A percentile compares a stretch with the other conserved stretches of the same genome.
Evolutionary conservation across 805 yeast genomes (phyloP).

Genomic region (Candida argentea): DNA sequence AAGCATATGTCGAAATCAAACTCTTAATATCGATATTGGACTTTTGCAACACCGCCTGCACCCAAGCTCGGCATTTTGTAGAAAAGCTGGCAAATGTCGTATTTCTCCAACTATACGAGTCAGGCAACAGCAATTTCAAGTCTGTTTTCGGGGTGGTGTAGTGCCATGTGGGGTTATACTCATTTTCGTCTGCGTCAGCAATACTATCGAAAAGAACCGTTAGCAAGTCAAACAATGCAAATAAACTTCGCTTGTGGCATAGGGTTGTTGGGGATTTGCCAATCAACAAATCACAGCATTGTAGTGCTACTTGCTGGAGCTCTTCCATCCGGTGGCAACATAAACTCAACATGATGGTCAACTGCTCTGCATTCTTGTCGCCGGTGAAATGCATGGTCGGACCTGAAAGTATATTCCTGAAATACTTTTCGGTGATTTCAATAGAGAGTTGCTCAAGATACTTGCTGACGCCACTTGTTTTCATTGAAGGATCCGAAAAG

Average conservation of each 20-base stretch:
- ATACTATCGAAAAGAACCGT: slow-evolving; percentile 70
- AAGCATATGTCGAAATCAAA: slow-evolving; percentile 66
- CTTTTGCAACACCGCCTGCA: slow-evolving; percentile 41
- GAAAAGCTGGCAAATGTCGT: slow-evolving; percentile 53
- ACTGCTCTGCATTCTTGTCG: slow-evolving; percentile 49
- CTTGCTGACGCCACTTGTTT: slow-evolving; percentile 56
- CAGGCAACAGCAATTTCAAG: slow-evolving; percentile 53
- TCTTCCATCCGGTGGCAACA: slow-evolving; percentile 72
- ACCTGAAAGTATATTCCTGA: slow-evolving; percentile 41
- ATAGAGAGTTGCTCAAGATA: slow-evolving; percentile 58
- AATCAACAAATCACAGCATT: slow-evolving; percentile 63
- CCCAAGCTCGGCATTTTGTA: slow-evolving; percentile 58
- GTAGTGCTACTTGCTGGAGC: slow-evolving; percentile 71
- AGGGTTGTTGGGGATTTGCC: slow-evolving; percentile 63
- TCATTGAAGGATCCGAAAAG: slow-evolving; percentile 77
- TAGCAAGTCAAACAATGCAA: slow-evolving; percentile 71
- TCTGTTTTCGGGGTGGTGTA: slow-evolving; percentile 39
- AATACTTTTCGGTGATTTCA: slow-evolving; percentile 47
- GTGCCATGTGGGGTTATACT: slow-evolving; percentile 73
- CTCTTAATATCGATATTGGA: slow-evolving; percentile 70
- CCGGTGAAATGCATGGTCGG: slow-evolving; percentile 47
- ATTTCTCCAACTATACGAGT: slow-evolving; percentile 66
- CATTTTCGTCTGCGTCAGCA: slow-evolving; percentile 73
- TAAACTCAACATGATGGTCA: slow-evolving; percentile 53
- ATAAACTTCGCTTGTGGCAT: slow-evolving; percentile 65